Conservation (phyloP, 2,329 filamentous ascomycete genomes). For the Aspergillus sp. region DNA sequence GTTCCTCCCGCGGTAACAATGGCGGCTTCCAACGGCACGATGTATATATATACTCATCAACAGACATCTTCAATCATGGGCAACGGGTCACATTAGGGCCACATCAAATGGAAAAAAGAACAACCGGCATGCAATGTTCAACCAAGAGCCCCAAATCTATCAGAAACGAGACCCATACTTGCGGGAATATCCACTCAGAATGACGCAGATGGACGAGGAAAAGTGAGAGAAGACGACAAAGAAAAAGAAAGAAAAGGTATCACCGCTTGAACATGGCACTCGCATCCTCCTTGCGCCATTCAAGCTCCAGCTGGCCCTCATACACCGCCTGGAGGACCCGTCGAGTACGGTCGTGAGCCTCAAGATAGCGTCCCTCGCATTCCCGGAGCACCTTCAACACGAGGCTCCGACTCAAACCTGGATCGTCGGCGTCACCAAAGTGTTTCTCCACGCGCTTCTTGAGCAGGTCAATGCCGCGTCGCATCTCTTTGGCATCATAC, state of each 20-base stretch:
- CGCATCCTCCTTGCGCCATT: constrained; percentile 49
- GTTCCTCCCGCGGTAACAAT: too few species aligned
- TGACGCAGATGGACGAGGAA: background rate
- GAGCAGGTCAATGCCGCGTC: constrained; percentile 84
- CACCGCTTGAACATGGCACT: constrained; percentile 42
- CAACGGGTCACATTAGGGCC: background rate
- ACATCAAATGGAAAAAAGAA: background rate
- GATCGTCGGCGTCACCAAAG: constrained; percentile 85
- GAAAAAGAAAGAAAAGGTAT: constrained; percentile 6
- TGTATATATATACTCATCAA: background rate
- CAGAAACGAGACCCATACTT: background rate
- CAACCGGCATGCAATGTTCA: background rate
- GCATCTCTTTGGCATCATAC: constrained; percentile 80
- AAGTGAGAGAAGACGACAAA: constrained; percentile 1
- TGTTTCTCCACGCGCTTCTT: constrained; percentile 95
- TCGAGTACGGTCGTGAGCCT: constrained; percentile 52
- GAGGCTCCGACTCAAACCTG: constrained; percentile 59
- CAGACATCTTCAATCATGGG: background rate
- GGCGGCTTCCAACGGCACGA: background rate
- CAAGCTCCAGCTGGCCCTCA: constrained; percentile 46
- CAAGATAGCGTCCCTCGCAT: constrained; percentile 58
- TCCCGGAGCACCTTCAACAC: constrained; percentile 60
- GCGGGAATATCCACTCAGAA: background rate
- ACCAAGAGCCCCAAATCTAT: constrained; percentile 2
- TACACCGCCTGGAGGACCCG: constrained; percentile 46